Percentiles rank a stretch among this genome's conserved stretches.
Evolutionary conservation across 1,284 basidiomycete genomes (phyloP).

Genomic region (Cryptococcus sp.): DNA sequence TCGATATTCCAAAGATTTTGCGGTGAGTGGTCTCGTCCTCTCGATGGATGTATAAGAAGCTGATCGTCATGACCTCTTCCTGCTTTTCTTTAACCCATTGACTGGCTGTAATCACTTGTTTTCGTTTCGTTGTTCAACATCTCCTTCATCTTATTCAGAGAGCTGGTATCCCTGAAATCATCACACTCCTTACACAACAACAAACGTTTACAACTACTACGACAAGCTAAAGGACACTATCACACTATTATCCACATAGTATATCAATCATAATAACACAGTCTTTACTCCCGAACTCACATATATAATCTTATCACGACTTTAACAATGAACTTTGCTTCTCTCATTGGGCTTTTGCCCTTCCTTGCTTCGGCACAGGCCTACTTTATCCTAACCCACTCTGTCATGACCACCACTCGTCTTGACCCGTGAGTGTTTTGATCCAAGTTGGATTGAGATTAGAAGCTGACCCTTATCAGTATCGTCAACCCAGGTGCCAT

Average conservation of each 20-base stretch:
- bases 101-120: not conserved
- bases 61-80: not conserved
- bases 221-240: not conserved
- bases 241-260: not conserved
- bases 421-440: constrained; percentile 37
- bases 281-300: not conserved
- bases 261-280: not conserved
- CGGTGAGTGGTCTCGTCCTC: not conserved
- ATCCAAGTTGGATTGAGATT: no score
- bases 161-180: not conserved
- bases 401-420: constrained; percentile 33
- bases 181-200: not conserved
- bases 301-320: not conserved
- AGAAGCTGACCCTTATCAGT: constrained; percentile 7
- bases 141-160: not conserved
- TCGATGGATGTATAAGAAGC: not conserved
- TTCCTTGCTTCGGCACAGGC: constrained; percentile 26
- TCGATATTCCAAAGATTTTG: not conserved
- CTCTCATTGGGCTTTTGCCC: constrained; percentile 19
- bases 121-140: not conserved
- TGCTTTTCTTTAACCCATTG: not conserved
- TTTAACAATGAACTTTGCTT: constrained; percentile 10
- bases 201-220: not conserved
- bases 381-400: constrained; percentile 41
- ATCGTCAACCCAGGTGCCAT: constrained; percentile 35